Evolutionary conservation across 2,329 filamentous ascomycete species (phyloP).

Genomic region (Nemania sp.): DNA sequence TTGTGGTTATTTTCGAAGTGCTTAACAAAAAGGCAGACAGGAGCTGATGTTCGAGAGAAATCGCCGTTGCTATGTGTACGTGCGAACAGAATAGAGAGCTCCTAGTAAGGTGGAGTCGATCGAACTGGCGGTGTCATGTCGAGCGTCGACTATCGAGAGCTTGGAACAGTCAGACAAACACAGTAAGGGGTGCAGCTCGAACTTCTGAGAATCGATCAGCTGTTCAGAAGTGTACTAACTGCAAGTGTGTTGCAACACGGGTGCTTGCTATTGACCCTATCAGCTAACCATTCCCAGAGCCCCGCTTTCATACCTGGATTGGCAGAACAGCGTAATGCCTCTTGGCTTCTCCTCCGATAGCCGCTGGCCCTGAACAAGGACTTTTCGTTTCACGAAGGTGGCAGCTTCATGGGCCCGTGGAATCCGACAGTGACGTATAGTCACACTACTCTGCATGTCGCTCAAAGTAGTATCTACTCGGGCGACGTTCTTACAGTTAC

Average conservation of each 20-base stretch:
- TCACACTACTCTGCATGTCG: no score
- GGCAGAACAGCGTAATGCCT: slow-evolving; percentile 1
- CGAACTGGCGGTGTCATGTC: slow-evolving; percentile 28
- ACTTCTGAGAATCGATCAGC: background rate
- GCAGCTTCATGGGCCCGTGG: background rate
- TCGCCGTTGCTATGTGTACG: background rate
- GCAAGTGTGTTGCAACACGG: background rate
- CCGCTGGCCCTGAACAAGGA: slow-evolving; percentile 6
- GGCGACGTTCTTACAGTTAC: no score
- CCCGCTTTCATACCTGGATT: slow-evolving; percentile 17
- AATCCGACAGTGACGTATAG: background rate
- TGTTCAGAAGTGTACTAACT: no score
- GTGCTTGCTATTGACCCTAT: background rate
- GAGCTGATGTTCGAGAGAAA: slow-evolving; percentile 4
- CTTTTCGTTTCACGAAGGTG: background rate
- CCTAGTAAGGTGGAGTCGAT: slow-evolving; percentile 10
- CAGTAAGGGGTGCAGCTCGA: slow-evolving; percentile 1
- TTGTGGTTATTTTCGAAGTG: slow-evolving; percentile 7
- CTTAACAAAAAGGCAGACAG: no score
- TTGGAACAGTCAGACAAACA: slow-evolving; percentile 9
- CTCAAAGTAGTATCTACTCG: no score
- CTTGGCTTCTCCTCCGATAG: slow-evolving; percentile 5
- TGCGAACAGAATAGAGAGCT: background rate
- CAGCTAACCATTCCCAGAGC: background rate
- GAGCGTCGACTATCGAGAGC: no score